Evolutionary conservation across 352 stramenopile genomes (phyloP), one percentile per base, ranked within the genome.

Genomic region (Phytophthora pinifolia): DNA sequence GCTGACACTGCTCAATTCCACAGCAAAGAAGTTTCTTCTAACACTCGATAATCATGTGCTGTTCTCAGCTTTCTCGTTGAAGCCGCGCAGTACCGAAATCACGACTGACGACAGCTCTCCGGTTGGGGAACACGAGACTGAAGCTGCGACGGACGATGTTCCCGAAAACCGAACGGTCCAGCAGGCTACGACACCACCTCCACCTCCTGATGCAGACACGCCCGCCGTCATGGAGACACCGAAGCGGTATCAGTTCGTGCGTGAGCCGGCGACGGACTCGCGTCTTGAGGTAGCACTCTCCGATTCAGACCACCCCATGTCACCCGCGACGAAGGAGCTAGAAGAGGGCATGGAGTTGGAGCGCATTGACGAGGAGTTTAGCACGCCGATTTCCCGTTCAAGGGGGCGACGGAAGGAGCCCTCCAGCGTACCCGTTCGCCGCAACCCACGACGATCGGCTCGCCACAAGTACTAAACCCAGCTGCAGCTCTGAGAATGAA

Each of bases 361-460:
- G 49, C 68, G 75, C 45, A 86, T 92, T 46, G 82, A 92, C 55
- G 82, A 92, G 49, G 82, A 92, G 61, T 92, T 92, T 66, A 88
- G 76, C 64, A 90, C 82, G 44, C 78, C 78, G 14, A 74, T 86
- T 31, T 78, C 61, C 4, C 59, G 76, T 30, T 79, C 73, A 47
- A 72, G 65, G 33, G 69, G 55, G 9, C 72, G 71, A n/a, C 59
- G 72, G 45, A 89, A 80, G 60, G 77, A 89, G 53, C 62, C 76
- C n/a, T 67, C 49, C 10, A 86, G 70, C 45, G 70, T 69, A 12
- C 79, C 83, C 0, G 75, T 85, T 35, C 83, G 83, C 49, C 81
- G 83, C 51, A 94, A 94, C 52, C 83, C 83, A 27, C 71, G 79
- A 36, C 81, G 83, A 36, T 81, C 76, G 6, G 64, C 81, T 13